Evolutionary conservation across 345 rosid species (phyloP), one percentile per base, ranked within the genome.

Genomic region (Moricandia arvensis): DNA sequence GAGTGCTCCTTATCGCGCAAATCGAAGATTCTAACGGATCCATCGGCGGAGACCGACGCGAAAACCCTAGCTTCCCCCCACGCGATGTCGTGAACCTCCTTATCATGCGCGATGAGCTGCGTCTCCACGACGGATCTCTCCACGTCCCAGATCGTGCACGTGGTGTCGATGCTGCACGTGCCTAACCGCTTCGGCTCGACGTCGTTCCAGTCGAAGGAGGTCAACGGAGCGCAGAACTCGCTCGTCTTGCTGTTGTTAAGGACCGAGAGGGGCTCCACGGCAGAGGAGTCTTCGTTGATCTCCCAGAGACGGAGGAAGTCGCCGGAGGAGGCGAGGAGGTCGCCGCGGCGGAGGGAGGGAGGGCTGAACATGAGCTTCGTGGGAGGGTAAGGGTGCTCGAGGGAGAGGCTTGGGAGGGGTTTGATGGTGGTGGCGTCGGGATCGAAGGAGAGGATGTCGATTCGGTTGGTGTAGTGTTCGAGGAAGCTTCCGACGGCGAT

Each of bases 141-240:
- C 12, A 94, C 84, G 80, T 94, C 98, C 98, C 97, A 91, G 18
- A 94, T 86, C 3, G 97, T 94, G 72, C 98, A 94, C 0, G 98
- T 94, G 17, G 97, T 94, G 47, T 94, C 98, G 61, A 94, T 92
- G 70, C 96, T 90, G 58, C 87, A 91, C 16, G 97, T 92, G 5
- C 93, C 99, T n/a, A 95, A 71, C 10, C 97, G 79, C 68, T 89
- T 88, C 1, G 99, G 97, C 80, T 95, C 99, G 0, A 92, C 75
- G 60, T 90, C 93, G 80, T 95, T 95, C 97, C 99, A 92, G 49
- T 95, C 99, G 71, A 95, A 95, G 30, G 99, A 95, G 8, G 99
- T 95, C 78, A 91, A 75, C 8, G 92, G 97, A 0, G 94, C 90
- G 41, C 91, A 89, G 61, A 89, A 91, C 74, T 91, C 94, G 66